phyloP scores from a whole-genome alignment of 371 early-diverging fungal species.

The Entomophthora muscae region DNA sequence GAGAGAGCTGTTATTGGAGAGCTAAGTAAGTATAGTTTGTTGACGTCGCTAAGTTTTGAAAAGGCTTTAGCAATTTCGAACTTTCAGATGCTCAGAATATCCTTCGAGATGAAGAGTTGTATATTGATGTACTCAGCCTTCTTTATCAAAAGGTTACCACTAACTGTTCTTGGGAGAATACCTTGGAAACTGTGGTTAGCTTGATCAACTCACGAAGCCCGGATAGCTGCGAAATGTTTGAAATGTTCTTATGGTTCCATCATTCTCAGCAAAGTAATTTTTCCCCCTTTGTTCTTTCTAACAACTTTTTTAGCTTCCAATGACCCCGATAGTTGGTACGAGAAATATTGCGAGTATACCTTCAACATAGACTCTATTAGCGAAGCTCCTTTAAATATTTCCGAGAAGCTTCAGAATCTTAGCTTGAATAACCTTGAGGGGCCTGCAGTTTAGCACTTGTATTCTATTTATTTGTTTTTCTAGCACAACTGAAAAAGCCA shows the following conservation, averaged over 20 bases:
- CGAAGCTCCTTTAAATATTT: not conserved
- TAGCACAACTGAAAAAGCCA: too few relatives aligned
- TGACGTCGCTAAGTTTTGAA: not conserved
- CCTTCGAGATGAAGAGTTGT: not conserved
- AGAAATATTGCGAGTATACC: not conserved
- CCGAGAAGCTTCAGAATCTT: not conserved
- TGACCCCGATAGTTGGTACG: not conserved
- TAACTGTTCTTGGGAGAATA: not conserved
- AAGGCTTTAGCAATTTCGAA: not conserved
- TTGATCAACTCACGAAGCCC: not conserved
- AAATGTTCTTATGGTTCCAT: not conserved
- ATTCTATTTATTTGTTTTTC: not conserved
- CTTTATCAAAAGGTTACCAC: not conserved
- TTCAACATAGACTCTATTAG: not conserved
- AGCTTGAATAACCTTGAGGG: not conserved
- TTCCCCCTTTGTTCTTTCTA: not conserved
- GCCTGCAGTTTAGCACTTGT: not conserved
- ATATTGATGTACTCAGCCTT: not conserved
- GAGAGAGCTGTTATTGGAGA: not conserved
- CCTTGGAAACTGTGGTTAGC: not conserved
- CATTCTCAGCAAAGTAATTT: not conserved
- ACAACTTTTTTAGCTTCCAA: not conserved
- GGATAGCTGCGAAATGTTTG: not conserved
- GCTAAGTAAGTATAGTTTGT: not conserved
- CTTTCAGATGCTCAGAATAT: not conserved